Evolutionary conservation across 2,329 filamentous ascomycete genomes (phyloP).

Genomic region (Colletotrichum destructivum): DNA sequence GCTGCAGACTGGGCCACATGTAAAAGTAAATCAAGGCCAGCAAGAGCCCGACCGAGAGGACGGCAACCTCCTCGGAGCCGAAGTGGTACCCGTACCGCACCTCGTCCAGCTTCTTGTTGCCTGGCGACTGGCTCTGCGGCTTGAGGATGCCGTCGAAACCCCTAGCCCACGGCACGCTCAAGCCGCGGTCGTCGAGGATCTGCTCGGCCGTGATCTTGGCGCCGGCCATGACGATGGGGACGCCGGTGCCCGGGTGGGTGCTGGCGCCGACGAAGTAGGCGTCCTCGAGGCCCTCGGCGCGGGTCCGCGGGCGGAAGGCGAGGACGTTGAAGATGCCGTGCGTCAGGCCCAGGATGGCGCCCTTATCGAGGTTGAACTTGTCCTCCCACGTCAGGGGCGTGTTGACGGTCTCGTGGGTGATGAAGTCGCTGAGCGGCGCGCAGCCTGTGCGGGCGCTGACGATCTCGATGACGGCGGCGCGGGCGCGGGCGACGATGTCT

Average conservation of each 20-base stretch:
- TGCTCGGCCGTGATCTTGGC: slow-evolving; percentile 71
- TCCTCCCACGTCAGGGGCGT: slow-evolving; percentile 76
- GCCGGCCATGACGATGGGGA: slow-evolving; percentile 80
- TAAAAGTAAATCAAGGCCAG: slow-evolving; percentile 10
- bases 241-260: slow-evolving; percentile 83
- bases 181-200: slow-evolving; percentile 54
- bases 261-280: slow-evolving; percentile 83
- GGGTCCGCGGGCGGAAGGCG: slow-evolving; percentile 74
- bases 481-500: slow-evolving; percentile 71
- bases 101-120: slow-evolving; percentile 30
- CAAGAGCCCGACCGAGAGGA: slow-evolving; percentile 14
- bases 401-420: slow-evolving; percentile 76
- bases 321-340: slow-evolving; percentile 84
- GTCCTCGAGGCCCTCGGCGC: slow-evolving; percentile 62
- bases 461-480: slow-evolving; percentile 72
- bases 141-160: slow-evolving; percentile 32
- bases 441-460: slow-evolving; percentile 74
- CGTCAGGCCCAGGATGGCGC: slow-evolving; percentile 79
- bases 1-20: slow-evolving; percentile 18
- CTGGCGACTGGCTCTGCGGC: slow-evolving; percentile 20
- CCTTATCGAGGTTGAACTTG: slow-evolving; percentile 82
- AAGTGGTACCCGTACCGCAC: slow-evolving; percentile 40
- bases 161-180: slow-evolving; percentile 50
- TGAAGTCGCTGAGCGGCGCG: slow-evolving; percentile 60
- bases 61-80: slow-evolving; percentile 41